These are phyloP conservation scores for Crataegus laevigata DNA, from an alignment of 306 rosid species.

Conservation along the genomic window DNA sequence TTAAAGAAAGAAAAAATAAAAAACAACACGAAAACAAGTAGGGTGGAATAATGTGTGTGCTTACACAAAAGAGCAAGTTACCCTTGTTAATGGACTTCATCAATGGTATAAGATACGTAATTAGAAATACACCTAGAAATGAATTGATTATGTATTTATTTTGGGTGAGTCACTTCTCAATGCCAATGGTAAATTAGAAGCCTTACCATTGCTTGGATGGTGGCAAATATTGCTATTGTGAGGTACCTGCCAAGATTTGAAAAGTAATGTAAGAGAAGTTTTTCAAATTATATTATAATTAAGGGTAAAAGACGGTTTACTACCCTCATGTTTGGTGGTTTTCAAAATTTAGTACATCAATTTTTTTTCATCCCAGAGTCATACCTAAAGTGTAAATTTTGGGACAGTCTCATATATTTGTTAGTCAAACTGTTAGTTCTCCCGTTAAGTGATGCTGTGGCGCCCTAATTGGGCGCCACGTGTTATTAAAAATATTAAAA, in stretches of 20 bases:
- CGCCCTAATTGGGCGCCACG: too few relatives aligned
- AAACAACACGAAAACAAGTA: not conserved
- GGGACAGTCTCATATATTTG: too few relatives aligned
- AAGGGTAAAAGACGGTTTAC: too few relatives aligned
- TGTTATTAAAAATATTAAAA: too few relatives aligned
- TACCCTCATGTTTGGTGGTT: too few relatives aligned
- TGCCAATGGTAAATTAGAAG: not conserved
- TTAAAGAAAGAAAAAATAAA: not conserved
- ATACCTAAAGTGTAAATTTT: too few relatives aligned
- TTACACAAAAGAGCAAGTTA: not conserved
- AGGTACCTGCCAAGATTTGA: slow-evolving; percentile 45
- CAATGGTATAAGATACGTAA: not conserved
- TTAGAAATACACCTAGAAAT: not conserved
- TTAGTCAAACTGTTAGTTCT: too few relatives aligned
- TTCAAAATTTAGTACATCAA: too few relatives aligned
- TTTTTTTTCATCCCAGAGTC: too few relatives aligned
- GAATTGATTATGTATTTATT: too few relatives aligned
- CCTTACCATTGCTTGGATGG: slow-evolving; percentile 76
- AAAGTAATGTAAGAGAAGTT: not conserved
- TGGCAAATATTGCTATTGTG: slow-evolving; percentile 74
- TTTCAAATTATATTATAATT: not conserved
- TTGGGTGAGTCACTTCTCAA: too few relatives aligned
- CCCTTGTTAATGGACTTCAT: not conserved
- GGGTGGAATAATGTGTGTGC: not conserved
- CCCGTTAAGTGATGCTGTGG: too few relatives aligned